These are phyloP conservation scores for Taxillus chinensis DNA, from an alignment of 164 flowering plant species.

Conservation along the genomic window DNA sequence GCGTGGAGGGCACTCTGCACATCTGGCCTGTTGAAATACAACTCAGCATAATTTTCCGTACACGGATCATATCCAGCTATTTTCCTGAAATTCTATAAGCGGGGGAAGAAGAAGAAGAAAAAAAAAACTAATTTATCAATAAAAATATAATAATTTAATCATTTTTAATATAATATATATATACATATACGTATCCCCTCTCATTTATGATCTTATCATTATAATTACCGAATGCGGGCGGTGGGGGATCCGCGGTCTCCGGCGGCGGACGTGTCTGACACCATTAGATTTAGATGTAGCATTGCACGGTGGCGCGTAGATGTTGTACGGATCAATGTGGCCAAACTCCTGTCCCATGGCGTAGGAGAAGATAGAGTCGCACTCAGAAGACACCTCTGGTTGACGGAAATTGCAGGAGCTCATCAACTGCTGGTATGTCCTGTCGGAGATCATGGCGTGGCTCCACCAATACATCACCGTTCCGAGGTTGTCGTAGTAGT, in stretches of 20 bases:
- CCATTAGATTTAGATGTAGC: conserved; percentile 33
- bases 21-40: conserved; percentile 69
- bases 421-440: conserved; percentile 49
- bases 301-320: conserved; percentile 76
- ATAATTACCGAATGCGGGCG: conserved; percentile 31
- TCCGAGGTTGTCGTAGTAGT: conserved; percentile 76
- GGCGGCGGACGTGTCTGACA: conserved; percentile 18
- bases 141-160: too few relatives aligned
- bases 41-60: conserved; percentile 68
- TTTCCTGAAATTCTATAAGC: conserved; percentile 25
- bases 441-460: conserved; percentile 87
- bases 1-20: conserved; percentile 90
- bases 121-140: too few relatives aligned
- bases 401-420: conserved; percentile 48
- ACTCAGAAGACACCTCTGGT: conserved; percentile 52
- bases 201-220: too few relatives aligned
- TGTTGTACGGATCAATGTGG: conserved; percentile 82
- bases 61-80: conserved; percentile 83
- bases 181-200: too few relatives aligned
- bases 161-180: too few relatives aligned
- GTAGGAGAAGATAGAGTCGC: conserved; percentile 49
- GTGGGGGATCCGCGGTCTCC: conserved; percentile 41
- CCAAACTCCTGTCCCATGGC: conserved; percentile 86
- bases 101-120: too few relatives aligned
- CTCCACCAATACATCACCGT: conserved; percentile 91